Base-by-base conservation (phyloP, 2,329 filamentous ascomycete species). In the Calonectria fujianensis region DNA sequence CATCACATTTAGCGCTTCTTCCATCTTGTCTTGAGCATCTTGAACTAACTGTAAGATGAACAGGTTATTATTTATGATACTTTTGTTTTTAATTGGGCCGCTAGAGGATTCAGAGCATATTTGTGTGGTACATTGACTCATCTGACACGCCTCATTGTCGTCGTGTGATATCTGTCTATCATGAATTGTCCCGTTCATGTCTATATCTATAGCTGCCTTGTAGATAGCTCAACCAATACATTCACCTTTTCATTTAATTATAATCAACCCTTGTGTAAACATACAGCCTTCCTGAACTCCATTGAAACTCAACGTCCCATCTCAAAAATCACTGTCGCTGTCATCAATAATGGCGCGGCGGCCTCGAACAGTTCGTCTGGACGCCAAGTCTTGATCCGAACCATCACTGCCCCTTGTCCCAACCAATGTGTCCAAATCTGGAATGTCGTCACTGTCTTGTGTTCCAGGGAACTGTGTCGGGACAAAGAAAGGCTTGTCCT, bases 391-490 rank as follows among this genome's bases (percentile, higher is more conserved):
- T 4, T 80, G 79, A 20, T 75, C 80, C 9, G 69, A 82, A 20
- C 67, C 77, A 6, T 32, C 64, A 32, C 54, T 67, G 29, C 39
- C 69, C 65, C 75, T 77, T 37, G 67, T 75, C 18, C 74, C 75
- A 32, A 82, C 74, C 39, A 85, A 74, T 3, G 73, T 72, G n/a
- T 86, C 83, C 2, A 85, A 66, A 13, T 85, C 85, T 4, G 85
- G 84, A 7, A 86, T 78, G 24, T 82, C 85, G 29, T 87, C 86
- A 65, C 85, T 86, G 8, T 87, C 86, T 69, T 88, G 86, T 7
- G 85, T 87, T 4, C 81, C 82, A 0, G 82, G 79, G 32, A 88
- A 86, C 18, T 82, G 73, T 4, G 84, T 85, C 8, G 85, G 86
- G 50, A 85, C 84, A 59, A 82, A 87, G 57, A 85, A 86, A 2